A percentile compares a stretch with the other conserved stretches of the same genome.
These are phyloP conservation scores for Paraphoma sp. DNA, from an alignment of 2,329 filamentous ascomycete genomes.

Conservation along the genomic window DNA sequence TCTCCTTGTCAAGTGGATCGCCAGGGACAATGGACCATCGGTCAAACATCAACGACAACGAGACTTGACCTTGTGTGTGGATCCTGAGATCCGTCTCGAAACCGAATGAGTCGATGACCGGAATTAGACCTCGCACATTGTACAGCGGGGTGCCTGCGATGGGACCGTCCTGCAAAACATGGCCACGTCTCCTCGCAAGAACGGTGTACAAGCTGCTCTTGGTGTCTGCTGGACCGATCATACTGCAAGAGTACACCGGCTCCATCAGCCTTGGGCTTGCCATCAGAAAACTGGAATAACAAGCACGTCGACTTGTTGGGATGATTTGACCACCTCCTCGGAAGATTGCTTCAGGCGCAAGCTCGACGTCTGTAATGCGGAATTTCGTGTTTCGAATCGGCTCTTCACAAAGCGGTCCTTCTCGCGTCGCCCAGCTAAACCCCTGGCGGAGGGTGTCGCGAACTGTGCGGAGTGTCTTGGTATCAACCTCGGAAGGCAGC, in stretches of 20 bases:
- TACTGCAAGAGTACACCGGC: constrained; percentile 88
- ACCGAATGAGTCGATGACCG: constrained; percentile 96
- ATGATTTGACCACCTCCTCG: constrained; percentile 97
- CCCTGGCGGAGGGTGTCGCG: constrained; percentile 94
- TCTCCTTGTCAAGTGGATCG: constrained; percentile 88
- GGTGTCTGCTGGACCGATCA: constrained; percentile 89
- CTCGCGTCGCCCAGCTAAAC: constrained; percentile 94
- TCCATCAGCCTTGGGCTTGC: constrained; percentile 96
- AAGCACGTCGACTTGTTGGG: constrained; percentile 87
- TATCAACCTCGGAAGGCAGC: constrained; percentile 90
- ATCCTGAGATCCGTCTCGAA: constrained; percentile 98
- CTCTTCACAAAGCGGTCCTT: constrained; percentile 97
- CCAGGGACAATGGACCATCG: constrained; percentile 95
- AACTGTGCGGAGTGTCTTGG: constrained; percentile 84
- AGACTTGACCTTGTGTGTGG: constrained; percentile 91
- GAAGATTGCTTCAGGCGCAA: constrained; percentile 91
- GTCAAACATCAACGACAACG: constrained; percentile 91
- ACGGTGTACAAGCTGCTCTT: constrained; percentile 92
- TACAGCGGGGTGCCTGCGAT: constrained; percentile 95
- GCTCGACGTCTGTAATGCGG: constrained; percentile 86
- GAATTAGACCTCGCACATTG: constrained; percentile 86
- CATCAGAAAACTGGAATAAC: constrained; percentile 97
- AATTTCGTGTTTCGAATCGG: constrained; percentile 99
- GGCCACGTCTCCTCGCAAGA: constrained; percentile 83
- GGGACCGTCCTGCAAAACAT: constrained; percentile 92